Evolutionary conservation across 2,329 filamentous ascomycete genomes (phyloP), one percentile per base, ranked within the genome.

Genomic region (Monosporascus sp.): DNA sequence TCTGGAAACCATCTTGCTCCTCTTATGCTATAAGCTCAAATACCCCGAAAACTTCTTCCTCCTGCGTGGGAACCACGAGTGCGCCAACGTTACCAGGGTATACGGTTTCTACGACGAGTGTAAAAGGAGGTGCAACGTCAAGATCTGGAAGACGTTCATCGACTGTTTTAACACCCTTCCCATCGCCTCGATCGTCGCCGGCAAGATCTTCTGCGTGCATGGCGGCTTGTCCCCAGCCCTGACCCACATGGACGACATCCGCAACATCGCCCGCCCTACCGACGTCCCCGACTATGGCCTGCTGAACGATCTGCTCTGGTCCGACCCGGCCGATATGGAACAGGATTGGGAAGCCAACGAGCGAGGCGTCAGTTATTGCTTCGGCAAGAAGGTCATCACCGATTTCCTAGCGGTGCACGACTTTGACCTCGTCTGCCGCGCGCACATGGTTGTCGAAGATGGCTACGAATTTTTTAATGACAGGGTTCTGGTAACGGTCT

Each of bases 391-490:
- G 66, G 93, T 99, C 59, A 97, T 99, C 57, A 92, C 92, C 70
- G 91, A 97, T 63, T 99, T 99, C 69, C 75, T 99, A 58, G 87
- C 91, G 55, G 84, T 89, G 52, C 94, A 99, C 68, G 94, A 99
- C 72, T 97, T 99, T 68, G 94, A 99, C 70, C 77, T 99, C 49
- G 93, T 99, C 50, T 99, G 94, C 69, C 87, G 94, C 60, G 94
- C 94, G 48, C 94, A 99, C 74, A 97, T 97, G 94, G 94, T 99
- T 50, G 94, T 99, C 22, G 94, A 99, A 71, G 94, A 99, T 68
- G 94, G 94, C 11, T 99, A 99, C 72, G 94, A 99, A 66, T 99
- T 99, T 72, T 99, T 97, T 71, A 96, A 89, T 57, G 94, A 99
- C 69, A 82, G 94, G 54, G 88, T 97, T 46, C 72, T 99, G 55